Evolutionary conservation across 495 filamentous ascomycete species (phyloP), one percentile per base, ranked within the genome.

Genomic region (Penicillium cataractarum): DNA sequence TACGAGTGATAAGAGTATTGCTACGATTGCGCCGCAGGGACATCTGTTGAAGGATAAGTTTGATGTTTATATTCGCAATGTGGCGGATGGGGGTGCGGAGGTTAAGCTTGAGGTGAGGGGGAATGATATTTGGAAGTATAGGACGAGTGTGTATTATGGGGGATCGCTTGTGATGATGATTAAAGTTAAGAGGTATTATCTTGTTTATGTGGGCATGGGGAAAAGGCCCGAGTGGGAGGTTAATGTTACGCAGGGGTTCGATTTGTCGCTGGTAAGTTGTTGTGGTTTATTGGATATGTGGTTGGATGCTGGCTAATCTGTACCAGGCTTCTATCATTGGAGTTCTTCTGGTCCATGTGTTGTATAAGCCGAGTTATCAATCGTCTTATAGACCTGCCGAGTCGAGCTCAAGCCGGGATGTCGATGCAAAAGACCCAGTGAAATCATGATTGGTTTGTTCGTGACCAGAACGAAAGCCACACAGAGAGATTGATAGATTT

Each of bases 1-100:
- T 17, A 54, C 48, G 0, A 32, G 33, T 7, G 27, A 52, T 1
- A 33, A 62, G 17, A 51, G 62, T 9, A 65, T 68, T 19, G 65
- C 65, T 22, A 65, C 62, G 10, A 39, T 65, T 27, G 62, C 59
- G 8, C 57, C 65, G 8, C 51, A 42, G 42, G 62, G 10, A 6
- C 49, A 46, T 59, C n/a, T 44, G n/a, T 44, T 65, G 3, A 68
- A 68, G 42, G 62, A 68, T 50, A 68, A 65, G 33, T 65, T 68
- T 35, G 62, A 68, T 50, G 65, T 68, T 19, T 57, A 55, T 57
- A 33, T 68, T 32, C 12, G 9, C 24, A 68, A 68, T 59, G 58
- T 49, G 3, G 59, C 54, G 2, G 57, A 15, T 19, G 21, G 58
- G 22, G 65, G 65, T 7, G 58, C 55, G 50, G 54, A 68, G 37